Percentiles rank a stretch among this genome's conserved stretches.
These are phyloP conservation scores for Quercus agrifolia DNA, from an alignment of 306 rosid species.

Conservation along the genomic window DNA sequence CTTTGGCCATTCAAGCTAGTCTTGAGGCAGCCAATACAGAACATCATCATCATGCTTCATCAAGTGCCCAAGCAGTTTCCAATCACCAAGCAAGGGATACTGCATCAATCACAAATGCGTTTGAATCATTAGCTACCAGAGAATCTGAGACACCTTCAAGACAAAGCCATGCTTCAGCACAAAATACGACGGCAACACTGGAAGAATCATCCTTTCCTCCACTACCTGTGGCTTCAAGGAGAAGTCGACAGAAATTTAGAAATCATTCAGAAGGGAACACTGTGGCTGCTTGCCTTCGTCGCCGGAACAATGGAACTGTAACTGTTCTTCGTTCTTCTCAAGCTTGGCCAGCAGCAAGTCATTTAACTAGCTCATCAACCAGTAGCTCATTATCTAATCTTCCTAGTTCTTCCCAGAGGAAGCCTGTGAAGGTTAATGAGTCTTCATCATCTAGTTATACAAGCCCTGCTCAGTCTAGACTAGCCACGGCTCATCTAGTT, in stretches of 20 bases:
- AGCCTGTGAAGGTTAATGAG: slow-evolving; percentile 16
- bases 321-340: background rate
- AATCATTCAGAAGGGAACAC: background rate
- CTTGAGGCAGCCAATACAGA: background rate
- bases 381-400: background rate
- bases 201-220: slow-evolving; percentile 17
- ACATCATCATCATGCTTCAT: background rate
- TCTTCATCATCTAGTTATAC: slow-evolving; percentile 25
- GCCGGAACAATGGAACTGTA: background rate
- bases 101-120: background rate
- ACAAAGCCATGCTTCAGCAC: background rate
- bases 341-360: background rate
- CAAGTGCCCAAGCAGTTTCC: background rate
- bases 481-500: background rate
- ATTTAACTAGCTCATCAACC: background rate
- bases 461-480: background rate
- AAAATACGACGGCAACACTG: background rate
- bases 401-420: slow-evolving; percentile 24
- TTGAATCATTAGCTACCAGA: slow-evolving; percentile 3
- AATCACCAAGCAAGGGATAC: background rate
- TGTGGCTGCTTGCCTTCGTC: background rate
- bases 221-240: background rate
- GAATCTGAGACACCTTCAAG: slow-evolving; percentile 2
- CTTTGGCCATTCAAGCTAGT: background rate
- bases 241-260: background rate